Base-by-base conservation (phyloP, 2,329 filamentous ascomycete species). In the Talaromyces amestolkiae region DNA sequence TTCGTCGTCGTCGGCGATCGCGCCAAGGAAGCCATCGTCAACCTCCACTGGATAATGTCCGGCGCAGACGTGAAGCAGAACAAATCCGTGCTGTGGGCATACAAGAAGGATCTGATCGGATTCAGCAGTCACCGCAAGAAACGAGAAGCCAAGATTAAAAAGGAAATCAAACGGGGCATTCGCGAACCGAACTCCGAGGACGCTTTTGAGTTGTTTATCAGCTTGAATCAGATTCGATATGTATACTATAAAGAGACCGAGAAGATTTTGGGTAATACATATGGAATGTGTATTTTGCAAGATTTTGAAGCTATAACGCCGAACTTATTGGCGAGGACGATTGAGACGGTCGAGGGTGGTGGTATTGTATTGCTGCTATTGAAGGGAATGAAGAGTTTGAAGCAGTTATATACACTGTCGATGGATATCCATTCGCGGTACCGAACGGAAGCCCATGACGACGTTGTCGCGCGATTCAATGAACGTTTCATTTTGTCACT, bases 221-320 rank as follows among this genome's bases (percentile, higher is more conserved):
- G 93, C 66, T 88, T 97, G 65, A 91, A 98, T 82, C 93, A 97
- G 79, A 97, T 99, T 77, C 91, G 95, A 78, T 99, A 99, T 86
- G 92, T 95, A 65, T 99, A 97, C 85, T 99, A 99, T 84, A 99
- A 99, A 81, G 95, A 99, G 82, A 98, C 95, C 33, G 95, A 99
- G 74, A 98, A 97, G 84, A 97, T 99, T 75, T 81, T 98, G 65
- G 95, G 95, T 77, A 96, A 98, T 78, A 99, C 95, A 51, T 99
- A 95, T 76, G 94, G 94, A 76, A 97, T 97, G 92, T 97, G 93
- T 77, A 96, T 99, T 69, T 81, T 99, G 71, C 95, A 99, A 78
- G 95, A 99, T 76, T 99, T 99, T 73, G 95, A 99, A 79, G 95
- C 93, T 47, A 87, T 99, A 71, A 99, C 95, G 10, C 95, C 95